Percentiles rank a stretch among this genome's conserved stretches.
Evolutionary conservation across 2,329 filamentous ascomycete species (phyloP).

Genomic region (Cladosporium sp.): DNA sequence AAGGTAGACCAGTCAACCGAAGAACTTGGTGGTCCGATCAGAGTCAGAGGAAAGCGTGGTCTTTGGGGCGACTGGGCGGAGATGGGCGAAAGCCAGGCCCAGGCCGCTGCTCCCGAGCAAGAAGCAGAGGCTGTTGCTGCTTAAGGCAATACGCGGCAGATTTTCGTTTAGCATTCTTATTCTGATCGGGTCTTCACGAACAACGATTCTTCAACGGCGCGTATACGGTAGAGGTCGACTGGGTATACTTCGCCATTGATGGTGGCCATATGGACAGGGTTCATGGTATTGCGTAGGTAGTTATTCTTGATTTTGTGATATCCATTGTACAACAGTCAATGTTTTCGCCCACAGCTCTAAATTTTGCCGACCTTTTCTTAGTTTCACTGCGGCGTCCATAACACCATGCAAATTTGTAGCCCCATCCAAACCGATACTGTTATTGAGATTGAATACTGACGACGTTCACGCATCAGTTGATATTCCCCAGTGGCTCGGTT

Average conservation of each 20-base stretch:
- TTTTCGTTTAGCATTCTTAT: not conserved
- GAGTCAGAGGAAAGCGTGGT: slow-evolving; percentile 85
- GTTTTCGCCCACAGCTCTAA: not conserved
- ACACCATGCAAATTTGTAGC: no score
- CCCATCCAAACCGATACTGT: no score
- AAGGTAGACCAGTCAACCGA: slow-evolving; percentile 76
- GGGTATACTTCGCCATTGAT: not conserved
- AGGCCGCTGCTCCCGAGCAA: slow-evolving; percentile 25
- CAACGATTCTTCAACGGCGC: not conserved
- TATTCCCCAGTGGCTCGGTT: no score
- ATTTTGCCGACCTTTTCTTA: no score
- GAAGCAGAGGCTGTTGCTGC: not conserved
- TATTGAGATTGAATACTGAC: no score
- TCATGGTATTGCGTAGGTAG: not conserved
- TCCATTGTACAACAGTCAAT: slow-evolving; percentile 1
- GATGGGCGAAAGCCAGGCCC: slow-evolving; percentile 33
- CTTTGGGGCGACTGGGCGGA: slow-evolving; percentile 98
- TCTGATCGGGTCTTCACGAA: not conserved
- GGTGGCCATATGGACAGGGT: not conserved
- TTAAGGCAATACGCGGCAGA: not conserved
- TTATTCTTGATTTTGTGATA: not conserved
- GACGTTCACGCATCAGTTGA: no score
- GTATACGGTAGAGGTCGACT: not conserved
- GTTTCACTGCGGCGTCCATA: no score
- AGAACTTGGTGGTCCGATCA: slow-evolving; percentile 71